These are phyloP conservation scores for Fraxinus sp. DNA, from an alignment of 305 asterid species.

Conservation along the genomic window DNA sequence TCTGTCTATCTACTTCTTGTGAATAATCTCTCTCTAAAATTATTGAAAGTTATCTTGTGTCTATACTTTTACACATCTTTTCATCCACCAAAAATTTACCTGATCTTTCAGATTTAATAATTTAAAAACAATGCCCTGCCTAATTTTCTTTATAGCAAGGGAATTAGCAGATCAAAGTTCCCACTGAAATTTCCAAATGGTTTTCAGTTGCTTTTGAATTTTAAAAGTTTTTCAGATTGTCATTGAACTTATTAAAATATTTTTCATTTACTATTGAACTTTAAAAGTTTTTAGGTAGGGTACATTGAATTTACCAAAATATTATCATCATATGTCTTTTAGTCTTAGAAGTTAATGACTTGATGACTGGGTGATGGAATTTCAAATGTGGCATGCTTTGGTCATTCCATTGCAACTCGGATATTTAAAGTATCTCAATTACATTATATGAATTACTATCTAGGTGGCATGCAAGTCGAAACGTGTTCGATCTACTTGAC, in stretches of 20 bases:
- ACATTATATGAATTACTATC: neutral
- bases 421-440: neutral
- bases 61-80: neutral
- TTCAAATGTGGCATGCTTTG: neutral
- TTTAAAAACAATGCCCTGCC: neutral
- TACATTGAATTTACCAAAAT: too few relatives aligned
- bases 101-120: neutral
- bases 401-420: neutral
- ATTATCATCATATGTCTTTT: neutral
- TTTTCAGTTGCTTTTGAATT: neutral
- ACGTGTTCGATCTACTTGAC: neutral
- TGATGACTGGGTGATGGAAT: neutral
- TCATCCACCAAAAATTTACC: neutral
- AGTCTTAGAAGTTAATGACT: neutral
- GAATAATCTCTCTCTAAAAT: slow-evolving; percentile 1
- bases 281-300: neutral
- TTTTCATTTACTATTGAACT: too few relatives aligned
- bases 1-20: slow-evolving; percentile 32
- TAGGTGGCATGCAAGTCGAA: neutral
- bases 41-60: neutral
- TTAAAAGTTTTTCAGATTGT: too few relatives aligned
- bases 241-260: neutral
- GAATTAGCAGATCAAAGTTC: neutral
- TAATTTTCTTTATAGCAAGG: neutral
- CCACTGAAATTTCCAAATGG: neutral